Evolutionary conservation across 2,329 filamentous ascomycete species (phyloP).

Genomic region (Sclerotinia spermophila): DNA sequence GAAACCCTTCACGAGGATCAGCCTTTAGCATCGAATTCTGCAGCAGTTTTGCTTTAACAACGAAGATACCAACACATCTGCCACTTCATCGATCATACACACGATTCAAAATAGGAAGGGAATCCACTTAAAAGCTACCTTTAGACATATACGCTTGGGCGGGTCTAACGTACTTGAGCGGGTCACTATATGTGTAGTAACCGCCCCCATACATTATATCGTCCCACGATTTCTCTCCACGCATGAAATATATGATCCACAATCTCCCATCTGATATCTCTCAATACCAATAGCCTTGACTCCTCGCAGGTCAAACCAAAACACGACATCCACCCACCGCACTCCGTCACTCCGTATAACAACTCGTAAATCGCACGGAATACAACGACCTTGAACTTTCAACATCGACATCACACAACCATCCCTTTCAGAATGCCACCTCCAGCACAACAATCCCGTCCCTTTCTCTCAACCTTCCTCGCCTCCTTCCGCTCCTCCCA

Average conservation of each 20-base stretch:
- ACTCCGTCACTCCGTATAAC: not conserved
- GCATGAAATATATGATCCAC: not conserved
- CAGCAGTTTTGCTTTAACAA: not conserved
- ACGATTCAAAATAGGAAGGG: not conserved
- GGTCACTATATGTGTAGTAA: not conserved
- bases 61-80: constrained; percentile 2
- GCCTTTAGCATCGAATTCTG: not conserved
- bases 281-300: not conserved
- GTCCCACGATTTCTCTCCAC: not conserved
- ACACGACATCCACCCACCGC: not conserved
- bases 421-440: constrained; percentile 20
- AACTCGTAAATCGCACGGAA: not conserved
- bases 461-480: constrained; percentile 38
- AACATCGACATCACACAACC: not conserved
- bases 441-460: constrained; percentile 33
- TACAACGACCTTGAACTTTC: not conserved
- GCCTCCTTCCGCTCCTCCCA: constrained; percentile 36
- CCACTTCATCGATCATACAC: constrained; percentile 2
- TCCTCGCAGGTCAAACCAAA: not conserved
- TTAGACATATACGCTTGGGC: not conserved
- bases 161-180: not conserved
- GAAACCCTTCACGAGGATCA: not conserved
- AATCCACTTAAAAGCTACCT: not conserved
- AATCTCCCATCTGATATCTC: not conserved
- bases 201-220: not conserved